A percentile compares a stretch with the other conserved stretches of the same genome.
Evolutionary conservation across 148 eudicot species (phyloP).

Genomic region (Oxyria digyna): DNA sequence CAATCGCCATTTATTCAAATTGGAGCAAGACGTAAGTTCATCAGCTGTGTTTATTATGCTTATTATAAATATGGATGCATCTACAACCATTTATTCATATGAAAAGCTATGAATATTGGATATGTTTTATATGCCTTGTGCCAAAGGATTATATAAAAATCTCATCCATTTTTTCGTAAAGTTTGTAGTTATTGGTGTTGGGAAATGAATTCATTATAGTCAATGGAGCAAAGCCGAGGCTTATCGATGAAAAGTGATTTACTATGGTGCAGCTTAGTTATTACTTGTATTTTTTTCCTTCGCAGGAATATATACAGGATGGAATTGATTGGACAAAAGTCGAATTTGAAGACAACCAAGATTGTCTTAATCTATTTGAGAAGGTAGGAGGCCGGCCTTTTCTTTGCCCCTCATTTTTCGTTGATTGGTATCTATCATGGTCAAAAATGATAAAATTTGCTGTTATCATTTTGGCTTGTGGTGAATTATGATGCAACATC

Average conservation of each 20-base stretch:
- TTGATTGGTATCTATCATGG: neutral
- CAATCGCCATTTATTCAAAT: constrained; percentile 85
- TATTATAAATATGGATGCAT: neutral
- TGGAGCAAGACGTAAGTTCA: constrained; percentile 79
- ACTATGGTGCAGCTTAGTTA: neutral
- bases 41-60: neutral
- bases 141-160: neutral
- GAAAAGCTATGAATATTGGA: neutral
- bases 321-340: constrained; percentile 95
- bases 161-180: neutral
- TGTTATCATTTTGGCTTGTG: neutral
- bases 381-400: constrained; percentile 35
- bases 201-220: neutral
- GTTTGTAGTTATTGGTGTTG: neutral
- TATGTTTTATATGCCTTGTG: too few relatives aligned
- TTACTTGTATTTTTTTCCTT: constrained; percentile 10
- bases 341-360: constrained; percentile 94
- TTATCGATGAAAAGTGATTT: neutral
- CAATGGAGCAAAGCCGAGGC: neutral
- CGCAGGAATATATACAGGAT: constrained; percentile 85
- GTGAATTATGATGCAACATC: neutral
- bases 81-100: neutral
- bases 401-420: neutral
- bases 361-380: constrained; percentile 83
- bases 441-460: neutral